Evolutionary conservation across 2,329 filamentous ascomycete genomes (phyloP), one percentile per base, ranked within the genome.

Genomic region (Ceratocystis colombiana): DNA sequence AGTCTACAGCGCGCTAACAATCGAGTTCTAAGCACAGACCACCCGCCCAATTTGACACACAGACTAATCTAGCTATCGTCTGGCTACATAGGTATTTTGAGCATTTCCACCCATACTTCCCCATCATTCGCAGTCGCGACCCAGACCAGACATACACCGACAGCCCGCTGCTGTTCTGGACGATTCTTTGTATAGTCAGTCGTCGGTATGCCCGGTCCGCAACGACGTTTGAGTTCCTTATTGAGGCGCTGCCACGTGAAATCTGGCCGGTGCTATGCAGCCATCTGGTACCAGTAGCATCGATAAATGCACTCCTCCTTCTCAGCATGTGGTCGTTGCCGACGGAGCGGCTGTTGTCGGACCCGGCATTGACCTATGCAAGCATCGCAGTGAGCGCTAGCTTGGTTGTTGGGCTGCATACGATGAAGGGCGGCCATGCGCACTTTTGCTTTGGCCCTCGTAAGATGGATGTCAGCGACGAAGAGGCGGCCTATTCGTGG

Each of bases 401-500:
- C 37, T 74, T 80, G 66, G 72, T 80, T 20, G 73, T 81, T 2
- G 82, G 81, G 0, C 73, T 82, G 25, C 81, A 84, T 67, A 82
- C 79, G 0, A 80, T 81, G 4, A 77, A 76, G 8, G 81, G 81
- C n/a, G 75, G 75, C 0, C 77, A 82, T 64, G 76, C 76, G 0
- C 79, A 81, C 68, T 81, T 80, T 65, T 75, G 75, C 50, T 75
- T 79, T 12, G 78, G 78, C 0, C 72, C 75, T 6, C 76, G 76
- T 22, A 76, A 76, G 28, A 75, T 77, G 61, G 75, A 74, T 1
- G 76, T 78, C 53, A 79, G 78, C 0, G 77, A 83, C 64, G 79
- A 82, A 66, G 80, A 83, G 67, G 81, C 81, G 1, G 75, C 77
- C 0, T 79, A 75, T 61, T 82, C 81, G 0, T 84, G 81, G 81